Evolutionary conservation across 148 eudicot species (phyloP).

Genomic region (Persicaria tinctoria): DNA sequence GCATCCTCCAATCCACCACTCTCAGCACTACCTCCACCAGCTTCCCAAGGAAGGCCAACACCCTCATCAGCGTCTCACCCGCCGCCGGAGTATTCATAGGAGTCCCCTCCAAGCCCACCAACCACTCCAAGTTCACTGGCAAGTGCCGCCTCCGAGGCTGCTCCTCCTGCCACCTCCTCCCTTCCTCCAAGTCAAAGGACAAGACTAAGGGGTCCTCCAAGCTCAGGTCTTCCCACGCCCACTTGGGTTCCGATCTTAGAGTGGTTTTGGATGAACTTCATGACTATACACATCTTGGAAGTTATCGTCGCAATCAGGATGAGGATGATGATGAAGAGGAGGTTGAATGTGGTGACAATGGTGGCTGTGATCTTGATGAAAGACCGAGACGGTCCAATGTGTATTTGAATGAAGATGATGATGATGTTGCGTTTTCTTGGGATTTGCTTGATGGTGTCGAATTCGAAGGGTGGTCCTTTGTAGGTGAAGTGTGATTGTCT

Average conservation of each 20-base stretch:
- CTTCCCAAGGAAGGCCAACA: slow-evolving; percentile 12
- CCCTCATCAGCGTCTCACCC: slow-evolving; percentile 31
- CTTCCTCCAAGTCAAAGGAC: slow-evolving; percentile 43
- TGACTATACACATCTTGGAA: no score
- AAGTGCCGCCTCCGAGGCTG: slow-evolving; percentile 41
- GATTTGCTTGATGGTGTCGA: slow-evolving; percentile 21
- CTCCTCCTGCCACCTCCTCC: slow-evolving; percentile 33
- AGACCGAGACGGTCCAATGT: no score
- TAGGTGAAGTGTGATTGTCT: slow-evolving; percentile 26
- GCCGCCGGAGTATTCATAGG: slow-evolving; percentile 54
- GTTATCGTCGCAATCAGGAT: not conserved
- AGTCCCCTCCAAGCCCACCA: slow-evolving; percentile 60
- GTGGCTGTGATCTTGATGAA: no score
- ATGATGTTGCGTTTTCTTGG: slow-evolving; percentile 29
- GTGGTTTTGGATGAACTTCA: no score
- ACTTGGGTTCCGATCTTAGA: slow-evolving; percentile 7
- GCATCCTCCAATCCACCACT: slow-evolving; percentile 20
- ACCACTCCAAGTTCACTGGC: slow-evolving; percentile 78
- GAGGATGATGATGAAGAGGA: slow-evolving; percentile 3
- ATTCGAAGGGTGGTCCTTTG: slow-evolving; percentile 47
- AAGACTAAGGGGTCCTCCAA: slow-evolving; percentile 55
- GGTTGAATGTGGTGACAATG: not conserved
- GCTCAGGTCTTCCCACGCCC: slow-evolving; percentile 16
- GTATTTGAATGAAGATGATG: slow-evolving; percentile 13
- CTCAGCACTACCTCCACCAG: slow-evolving; percentile 11